These are phyloP conservation scores for Alternaria solani DNA, from an alignment of 2,329 filamentous ascomycete species.

Conservation along the genomic window DNA sequence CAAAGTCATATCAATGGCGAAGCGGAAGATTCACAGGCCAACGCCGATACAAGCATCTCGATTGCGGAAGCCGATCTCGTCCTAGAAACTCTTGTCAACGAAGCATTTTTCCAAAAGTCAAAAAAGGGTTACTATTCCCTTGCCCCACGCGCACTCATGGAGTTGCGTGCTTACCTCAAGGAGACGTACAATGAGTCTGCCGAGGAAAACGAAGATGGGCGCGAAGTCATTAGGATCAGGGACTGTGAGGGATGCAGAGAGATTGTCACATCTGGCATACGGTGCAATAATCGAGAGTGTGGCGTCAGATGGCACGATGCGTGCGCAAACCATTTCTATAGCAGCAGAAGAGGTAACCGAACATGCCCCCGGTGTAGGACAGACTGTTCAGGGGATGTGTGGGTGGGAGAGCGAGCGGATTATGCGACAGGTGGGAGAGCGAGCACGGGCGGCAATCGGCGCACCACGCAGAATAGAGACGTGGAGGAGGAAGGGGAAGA, in stretches of 20 bases:
- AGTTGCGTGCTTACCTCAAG: constrained; percentile 83
- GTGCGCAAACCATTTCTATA: constrained; percentile 46
- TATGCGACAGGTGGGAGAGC: constrained; percentile 15
- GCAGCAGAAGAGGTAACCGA: constrained; percentile 21
- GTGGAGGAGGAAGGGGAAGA: constrained; percentile 13
- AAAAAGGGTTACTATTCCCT: constrained; percentile 75
- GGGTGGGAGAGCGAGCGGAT: constrained; percentile 46
- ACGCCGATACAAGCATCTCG: constrained; percentile 64
- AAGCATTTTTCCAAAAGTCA: constrained; percentile 87
- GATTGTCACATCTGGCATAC: constrained; percentile 74
- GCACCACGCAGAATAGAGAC: constrained; percentile 2
- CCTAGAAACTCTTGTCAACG: constrained; percentile 73
- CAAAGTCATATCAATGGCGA: constrained; percentile 40
- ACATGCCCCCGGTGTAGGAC: constrained; percentile 45
- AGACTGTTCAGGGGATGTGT: constrained; percentile 61
- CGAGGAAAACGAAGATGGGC: constrained; percentile 59
- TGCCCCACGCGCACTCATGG: constrained; percentile 80
- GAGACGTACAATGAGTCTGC: constrained; percentile 85
- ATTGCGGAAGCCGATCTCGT: constrained; percentile 79
- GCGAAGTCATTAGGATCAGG: constrained; percentile 72
- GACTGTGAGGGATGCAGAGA: constrained; percentile 88
- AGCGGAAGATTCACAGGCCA: constrained; percentile 53
- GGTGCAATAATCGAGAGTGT: constrained; percentile 42
- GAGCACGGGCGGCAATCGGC: constrained; percentile 13
- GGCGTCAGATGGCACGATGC: constrained; percentile 45